These are phyloP conservation scores for Rhodotorula mucilaginosa DNA, from an alignment of 1,284 basidiomycete species.

Conservation along the genomic window DNA sequence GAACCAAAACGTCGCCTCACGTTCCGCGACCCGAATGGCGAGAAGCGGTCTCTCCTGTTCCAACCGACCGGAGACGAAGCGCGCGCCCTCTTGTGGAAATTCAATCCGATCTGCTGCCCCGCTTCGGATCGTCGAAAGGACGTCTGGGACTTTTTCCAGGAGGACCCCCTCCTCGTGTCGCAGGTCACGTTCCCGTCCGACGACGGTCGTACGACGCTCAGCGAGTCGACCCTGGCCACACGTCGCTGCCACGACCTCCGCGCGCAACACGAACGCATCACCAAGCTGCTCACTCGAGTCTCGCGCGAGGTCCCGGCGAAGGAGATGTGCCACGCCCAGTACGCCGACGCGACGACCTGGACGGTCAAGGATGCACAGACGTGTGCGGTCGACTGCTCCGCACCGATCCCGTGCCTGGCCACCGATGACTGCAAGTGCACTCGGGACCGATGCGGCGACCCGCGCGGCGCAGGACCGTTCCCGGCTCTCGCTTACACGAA, in stretches of 20 bases:
- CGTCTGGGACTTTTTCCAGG: constrained; percentile 41
- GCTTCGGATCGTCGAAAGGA: constrained; percentile 25
- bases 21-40: constrained; percentile 23
- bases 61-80: constrained; percentile 37
- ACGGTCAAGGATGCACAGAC: constrained; percentile 33
- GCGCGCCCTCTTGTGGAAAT: constrained; percentile 37
- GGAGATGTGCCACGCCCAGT: constrained; percentile 22
- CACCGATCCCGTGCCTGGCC: constrained; percentile 42
- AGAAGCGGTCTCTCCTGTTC: constrained; percentile 32
- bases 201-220: constrained; percentile 40
- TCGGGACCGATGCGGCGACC: constrained; percentile 41
- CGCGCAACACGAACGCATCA: constrained; percentile 37
- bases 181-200: constrained; percentile 42
- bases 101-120: constrained; percentile 43
- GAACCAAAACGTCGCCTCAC: constrained; percentile 40
- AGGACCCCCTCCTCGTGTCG: constrained; percentile 44
- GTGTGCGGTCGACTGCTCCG: constrained; percentile 41
- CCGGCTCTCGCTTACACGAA: constrained; percentile 30
- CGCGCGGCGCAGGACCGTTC: constrained; percentile 23
- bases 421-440: constrained; percentile 44
- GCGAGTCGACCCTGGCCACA: constrained; percentile 39
- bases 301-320: background rate
- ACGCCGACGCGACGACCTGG: constrained; percentile 38
- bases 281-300: constrained; percentile 26
- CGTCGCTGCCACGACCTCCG: constrained; percentile 39